Conservation (phyloP, 1,139 yeast genomes). For the Saccharomyces hybrid region DNA sequence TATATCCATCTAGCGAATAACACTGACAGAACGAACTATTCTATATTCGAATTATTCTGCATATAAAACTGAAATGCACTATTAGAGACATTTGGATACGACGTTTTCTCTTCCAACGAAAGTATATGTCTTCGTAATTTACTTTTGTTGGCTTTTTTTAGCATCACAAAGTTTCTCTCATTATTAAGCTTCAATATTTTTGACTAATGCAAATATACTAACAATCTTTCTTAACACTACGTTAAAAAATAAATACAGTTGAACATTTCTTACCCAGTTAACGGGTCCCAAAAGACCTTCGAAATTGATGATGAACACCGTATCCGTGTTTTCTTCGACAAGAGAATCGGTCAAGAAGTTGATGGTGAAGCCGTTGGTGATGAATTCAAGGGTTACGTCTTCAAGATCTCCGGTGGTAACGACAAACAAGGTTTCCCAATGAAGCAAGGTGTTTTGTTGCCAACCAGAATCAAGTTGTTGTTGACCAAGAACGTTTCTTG, state of each 20-base stretch:
- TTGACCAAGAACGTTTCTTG: constrained; percentile 93
- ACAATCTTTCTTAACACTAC: no score
- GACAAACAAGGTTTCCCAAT: constrained; percentile 99
- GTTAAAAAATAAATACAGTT: constrained; percentile 41
- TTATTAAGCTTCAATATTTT: background rate
- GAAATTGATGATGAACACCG: constrained; percentile 99
- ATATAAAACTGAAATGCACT: background rate
- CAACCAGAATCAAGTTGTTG: constrained; percentile 97
- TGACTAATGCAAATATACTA: background rate
- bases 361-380: constrained; percentile 98
- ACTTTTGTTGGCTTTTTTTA: background rate
- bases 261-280: constrained; percentile 99
- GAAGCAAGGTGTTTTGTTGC: constrained; percentile 99
- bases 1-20: background rate
- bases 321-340: constrained; percentile 96
- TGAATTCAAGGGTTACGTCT: constrained; percentile 98
- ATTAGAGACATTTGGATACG: background rate
- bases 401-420: constrained; percentile 99
- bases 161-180: background rate
- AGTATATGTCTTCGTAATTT: background rate
- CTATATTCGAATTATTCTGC: background rate
- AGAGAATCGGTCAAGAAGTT: constrained; percentile 99
- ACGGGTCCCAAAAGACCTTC: constrained; percentile 98
- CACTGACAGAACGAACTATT: background rate
- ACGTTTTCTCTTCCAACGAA: background rate